Evolutionary conservation across 345 rosid genomes (phyloP).

Genomic region (Eucalyptus rudis): DNA sequence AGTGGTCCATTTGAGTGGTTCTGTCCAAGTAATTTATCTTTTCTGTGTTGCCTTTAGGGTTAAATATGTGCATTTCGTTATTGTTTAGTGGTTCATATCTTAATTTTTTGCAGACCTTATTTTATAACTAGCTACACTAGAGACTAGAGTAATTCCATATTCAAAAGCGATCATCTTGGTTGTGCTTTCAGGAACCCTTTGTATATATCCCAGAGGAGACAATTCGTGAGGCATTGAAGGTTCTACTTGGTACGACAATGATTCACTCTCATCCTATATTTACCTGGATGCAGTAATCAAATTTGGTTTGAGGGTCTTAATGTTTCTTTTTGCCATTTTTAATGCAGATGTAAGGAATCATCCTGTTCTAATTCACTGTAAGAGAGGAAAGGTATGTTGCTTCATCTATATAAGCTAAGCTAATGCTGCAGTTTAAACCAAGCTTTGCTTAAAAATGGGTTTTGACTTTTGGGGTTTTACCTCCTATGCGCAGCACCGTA

Average conservation of each 20-base stretch:
- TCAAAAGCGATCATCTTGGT: neutral
- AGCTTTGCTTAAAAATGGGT: neutral
- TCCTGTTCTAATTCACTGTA: constrained; percentile 86
- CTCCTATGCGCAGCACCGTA: constrained; percentile 59
- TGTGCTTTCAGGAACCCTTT: constrained; percentile 58
- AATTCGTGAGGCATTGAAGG: constrained; percentile 84
- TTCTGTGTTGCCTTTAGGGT: neutral
- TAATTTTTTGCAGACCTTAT: neutral
- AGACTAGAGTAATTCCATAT: neutral
- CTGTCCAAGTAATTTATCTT: neutral
- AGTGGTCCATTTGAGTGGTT: neutral
- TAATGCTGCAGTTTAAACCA: neutral
- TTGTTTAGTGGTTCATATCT: neutral
- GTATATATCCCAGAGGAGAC: constrained; percentile 70
- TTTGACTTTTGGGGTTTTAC: neutral
- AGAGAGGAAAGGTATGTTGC: constrained; percentile 72
- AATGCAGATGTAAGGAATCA: constrained; percentile 75
- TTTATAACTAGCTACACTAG: neutral
- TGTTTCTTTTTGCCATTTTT: neutral
- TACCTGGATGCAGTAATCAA: neutral
- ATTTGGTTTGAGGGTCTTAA: neutral
- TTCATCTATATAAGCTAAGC: neutral
- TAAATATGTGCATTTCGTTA: neutral
- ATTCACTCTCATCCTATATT: neutral
- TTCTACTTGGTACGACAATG: constrained; percentile 53